Evolutionary conservation across 345 rosid species (phyloP).

Genomic region (Brassica rapa): DNA sequence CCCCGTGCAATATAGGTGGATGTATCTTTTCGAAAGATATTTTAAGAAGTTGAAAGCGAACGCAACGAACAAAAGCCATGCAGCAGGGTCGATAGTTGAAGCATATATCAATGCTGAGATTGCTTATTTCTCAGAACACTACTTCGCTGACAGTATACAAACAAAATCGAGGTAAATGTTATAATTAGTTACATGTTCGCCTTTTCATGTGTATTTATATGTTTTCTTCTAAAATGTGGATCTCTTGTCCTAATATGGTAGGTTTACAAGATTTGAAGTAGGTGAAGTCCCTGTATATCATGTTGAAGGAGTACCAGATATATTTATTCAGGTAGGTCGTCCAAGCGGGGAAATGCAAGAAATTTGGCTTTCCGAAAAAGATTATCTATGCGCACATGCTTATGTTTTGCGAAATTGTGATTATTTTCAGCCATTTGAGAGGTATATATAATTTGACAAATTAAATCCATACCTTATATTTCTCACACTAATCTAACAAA

Average conservation of each 20-base stretch:
- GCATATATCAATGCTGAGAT: not conserved
- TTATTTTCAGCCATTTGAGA: not conserved
- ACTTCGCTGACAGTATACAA: not conserved
- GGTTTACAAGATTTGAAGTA: not conserved
- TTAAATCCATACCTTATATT: too few species aligned
- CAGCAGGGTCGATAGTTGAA: not conserved
- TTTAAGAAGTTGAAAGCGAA: not conserved
- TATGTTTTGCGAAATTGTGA: not conserved
- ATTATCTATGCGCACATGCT: not conserved
- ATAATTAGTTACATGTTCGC: too few species aligned
- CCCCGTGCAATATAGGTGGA: not conserved
- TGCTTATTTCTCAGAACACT: not conserved
- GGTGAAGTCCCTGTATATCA: not conserved
- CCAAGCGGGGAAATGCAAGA: not conserved
- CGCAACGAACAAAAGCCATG: not conserved
- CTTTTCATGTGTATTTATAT: too few species aligned
- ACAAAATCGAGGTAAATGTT: not conserved
- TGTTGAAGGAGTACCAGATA: not conserved
- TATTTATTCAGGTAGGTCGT: not conserved
- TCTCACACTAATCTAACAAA: too few species aligned
- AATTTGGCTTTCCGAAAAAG: not conserved
- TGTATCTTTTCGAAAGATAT: not conserved
- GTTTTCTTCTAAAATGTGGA: too few species aligned
- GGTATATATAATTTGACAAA: not conserved
- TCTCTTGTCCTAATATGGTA: not conserved